A percentile compares a stretch with the other conserved stretches of the same genome.
Conservation (phyloP, 371 early-diverging fungal genomes). For the Nosema muscidifuracis region DNA sequence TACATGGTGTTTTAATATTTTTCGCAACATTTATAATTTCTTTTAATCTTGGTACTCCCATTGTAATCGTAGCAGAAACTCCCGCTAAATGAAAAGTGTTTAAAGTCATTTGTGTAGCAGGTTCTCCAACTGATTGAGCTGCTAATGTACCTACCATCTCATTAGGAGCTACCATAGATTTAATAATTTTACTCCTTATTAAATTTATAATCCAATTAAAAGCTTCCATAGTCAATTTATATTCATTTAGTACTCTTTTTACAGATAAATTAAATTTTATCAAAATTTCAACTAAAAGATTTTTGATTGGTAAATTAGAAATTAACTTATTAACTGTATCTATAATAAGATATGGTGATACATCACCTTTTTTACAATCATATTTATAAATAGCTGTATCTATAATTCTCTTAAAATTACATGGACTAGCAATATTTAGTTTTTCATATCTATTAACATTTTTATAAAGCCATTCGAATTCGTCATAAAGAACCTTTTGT, state of each 20-base stretch:
- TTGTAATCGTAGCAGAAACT: conserved; percentile 90
- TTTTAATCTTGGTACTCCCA: conserved; percentile 97
- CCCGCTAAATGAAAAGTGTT: conserved; percentile 99
- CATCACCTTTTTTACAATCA: conserved; percentile 14
- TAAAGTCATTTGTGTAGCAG: conserved; percentile 99
- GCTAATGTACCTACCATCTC: conserved; percentile 99
- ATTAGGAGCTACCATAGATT: conserved; percentile 80
- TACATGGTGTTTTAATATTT: conserved; percentile 87
- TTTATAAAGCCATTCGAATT: conserved; percentile 32
- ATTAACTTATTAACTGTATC: conserved; percentile 10
- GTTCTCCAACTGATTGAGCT: conserved; percentile 98
- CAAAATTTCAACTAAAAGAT: conserved; percentile 25
- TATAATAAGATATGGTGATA: conserved; percentile 39
- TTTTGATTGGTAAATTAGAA: not conserved
- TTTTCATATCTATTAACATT: conserved; percentile 2
- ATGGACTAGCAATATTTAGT: conserved; percentile 16
- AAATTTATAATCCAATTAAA: conserved; percentile 88
- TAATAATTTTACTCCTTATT: conserved; percentile 77
- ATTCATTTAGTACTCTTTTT: conserved; percentile 28
- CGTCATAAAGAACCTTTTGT: conserved; percentile 30
- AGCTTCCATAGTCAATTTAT: conserved; percentile 65
- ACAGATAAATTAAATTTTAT: conserved; percentile 38
- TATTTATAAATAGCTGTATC: conserved; percentile 1
- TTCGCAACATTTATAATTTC: conserved; percentile 97
- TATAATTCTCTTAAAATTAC: conserved; percentile 41